phyloP scores from a whole-genome alignment of 1,284 basidiomycete genomes.

The Ceratobasidium sp. region DNA sequence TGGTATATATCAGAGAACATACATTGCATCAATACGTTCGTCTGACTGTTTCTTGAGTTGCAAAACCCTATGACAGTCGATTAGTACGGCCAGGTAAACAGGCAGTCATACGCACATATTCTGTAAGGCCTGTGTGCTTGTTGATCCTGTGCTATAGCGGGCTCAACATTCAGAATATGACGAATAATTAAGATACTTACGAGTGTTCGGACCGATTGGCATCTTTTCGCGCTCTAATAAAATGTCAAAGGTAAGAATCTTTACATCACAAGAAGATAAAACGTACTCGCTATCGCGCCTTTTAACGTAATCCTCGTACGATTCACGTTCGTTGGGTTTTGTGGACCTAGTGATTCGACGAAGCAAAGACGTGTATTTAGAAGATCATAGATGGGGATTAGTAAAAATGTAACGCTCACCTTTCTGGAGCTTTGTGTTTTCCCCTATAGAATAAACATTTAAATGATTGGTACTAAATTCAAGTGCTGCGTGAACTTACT shows the following conservation, averaged over 20 bases:
- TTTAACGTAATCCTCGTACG: neutral
- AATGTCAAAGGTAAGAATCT: neutral
- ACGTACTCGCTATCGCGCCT: neutral
- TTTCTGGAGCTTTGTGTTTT: neutral
- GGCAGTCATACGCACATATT: neutral
- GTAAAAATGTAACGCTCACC: neutral
- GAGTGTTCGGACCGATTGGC: neutral
- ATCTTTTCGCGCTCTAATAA: neutral
- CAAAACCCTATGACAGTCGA: neutral
- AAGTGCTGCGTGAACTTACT: neutral
- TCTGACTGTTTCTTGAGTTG: constrained; percentile 7
- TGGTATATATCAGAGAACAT: neutral
- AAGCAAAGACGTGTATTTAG: neutral
- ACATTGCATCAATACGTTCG: neutral
- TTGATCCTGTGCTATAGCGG: neutral
- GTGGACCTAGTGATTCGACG: neutral
- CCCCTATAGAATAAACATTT: neutral
- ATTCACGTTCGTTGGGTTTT: neutral
- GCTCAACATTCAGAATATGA: neutral
- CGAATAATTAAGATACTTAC: neutral
- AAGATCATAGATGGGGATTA: neutral
- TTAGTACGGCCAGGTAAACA: neutral
- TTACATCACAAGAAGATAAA: neutral
- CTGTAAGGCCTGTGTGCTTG: neutral
- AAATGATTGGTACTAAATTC: neutral